Evolutionary conservation across 2,329 filamentous ascomycete genomes (phyloP), one percentile per base, ranked within the genome.

Genomic region (Geosmithia flava): DNA sequence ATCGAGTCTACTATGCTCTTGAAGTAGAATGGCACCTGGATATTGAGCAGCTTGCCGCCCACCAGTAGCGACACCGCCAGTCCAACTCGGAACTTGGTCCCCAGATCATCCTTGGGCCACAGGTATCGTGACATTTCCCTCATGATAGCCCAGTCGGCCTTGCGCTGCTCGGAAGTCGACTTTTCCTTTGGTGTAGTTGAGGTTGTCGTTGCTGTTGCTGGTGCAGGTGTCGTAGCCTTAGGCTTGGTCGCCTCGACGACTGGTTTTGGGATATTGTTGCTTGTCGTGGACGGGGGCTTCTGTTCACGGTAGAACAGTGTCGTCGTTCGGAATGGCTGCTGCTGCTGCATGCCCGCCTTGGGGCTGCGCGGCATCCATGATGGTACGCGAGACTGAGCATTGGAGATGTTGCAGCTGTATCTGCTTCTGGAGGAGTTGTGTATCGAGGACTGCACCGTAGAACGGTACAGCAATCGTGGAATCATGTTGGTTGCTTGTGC

Each of bases 11-110:
- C 87, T 54, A 98, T 97, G 65, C 72, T 90, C 73, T 97, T 97
- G 73, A 98, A 98, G 72, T 96, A 98, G 63, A 98, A 98, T 0
- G 93, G 93, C 44, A 98, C 88, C 69, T 98, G 89, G 16, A 98
- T 93, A 64, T 97, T 98, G 59, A 98, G 73, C 45, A 95, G 80
- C 75, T 98, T 98, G 61, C 89, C 88, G 50, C 90, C 87, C 20
- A 98, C 69, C 39, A 98, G 75, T 53, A 98, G 68, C 7, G 76
- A 80, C 3, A 98, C 76, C n/a, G 91, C 89, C 45, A 95, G 68
- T 11, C 85, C 79, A 33, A 98, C 93, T 53, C 93, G 82, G 53
- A 90, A 68, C 62, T 94, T 87, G 3, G 89, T 94, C 42, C 62
- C 61, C 45, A 63, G 53, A 48, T 82, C 82, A 63, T 90, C 81